Percentiles rank a stretch among this genome's conserved stretches.
Evolutionary conservation across 2,329 filamentous ascomycete species (phyloP).

Genomic region (Pseudogymnoascus sp.): DNA sequence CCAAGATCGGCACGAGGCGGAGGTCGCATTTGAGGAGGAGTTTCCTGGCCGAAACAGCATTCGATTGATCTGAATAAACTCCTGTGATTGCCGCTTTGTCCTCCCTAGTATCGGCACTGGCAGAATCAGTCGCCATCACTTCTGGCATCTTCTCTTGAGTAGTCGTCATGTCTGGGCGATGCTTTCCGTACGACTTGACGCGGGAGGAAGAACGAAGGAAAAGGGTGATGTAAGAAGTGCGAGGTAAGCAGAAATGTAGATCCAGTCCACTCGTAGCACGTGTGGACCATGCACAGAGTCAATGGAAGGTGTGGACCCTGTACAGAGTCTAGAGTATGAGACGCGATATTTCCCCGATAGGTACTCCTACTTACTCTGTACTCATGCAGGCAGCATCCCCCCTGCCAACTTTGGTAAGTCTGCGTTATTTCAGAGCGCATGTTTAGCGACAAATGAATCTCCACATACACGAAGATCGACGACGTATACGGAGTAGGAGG

Average conservation of each 20-base stretch:
- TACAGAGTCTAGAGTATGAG: neutral
- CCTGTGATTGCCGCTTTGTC: neutral
- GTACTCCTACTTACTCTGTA: slow-evolving; percentile 9
- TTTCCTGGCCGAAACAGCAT: slow-evolving; percentile 33
- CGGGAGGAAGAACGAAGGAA: neutral
- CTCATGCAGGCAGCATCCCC: neutral
- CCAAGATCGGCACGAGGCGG: slow-evolving; percentile 44
- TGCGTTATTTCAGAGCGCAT: neutral
- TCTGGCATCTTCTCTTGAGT: neutral
- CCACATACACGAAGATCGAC: neutral
- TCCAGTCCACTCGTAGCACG: slow-evolving; percentile 6
- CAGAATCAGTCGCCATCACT: slow-evolving; percentile 4
- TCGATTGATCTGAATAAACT: slow-evolving; percentile 28
- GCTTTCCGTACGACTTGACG: slow-evolving; percentile 1
- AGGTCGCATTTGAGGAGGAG: slow-evolving; percentile 17
- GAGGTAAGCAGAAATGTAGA: neutral
- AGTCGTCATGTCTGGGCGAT: neutral
- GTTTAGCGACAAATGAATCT: neutral
- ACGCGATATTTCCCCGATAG: neutral
- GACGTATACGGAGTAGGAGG: neutral
- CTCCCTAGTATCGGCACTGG: neutral
- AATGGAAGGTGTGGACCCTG: slow-evolving; percentile 1
- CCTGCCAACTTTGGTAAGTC: neutral
- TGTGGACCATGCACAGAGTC: neutral
- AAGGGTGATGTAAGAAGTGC: neutral